Percentiles rank a stretch among this genome's conserved stretches.
Conservation (phyloP, 2,329 filamentous ascomycete genomes). For the Tolypocladium paradoxum region DNA sequence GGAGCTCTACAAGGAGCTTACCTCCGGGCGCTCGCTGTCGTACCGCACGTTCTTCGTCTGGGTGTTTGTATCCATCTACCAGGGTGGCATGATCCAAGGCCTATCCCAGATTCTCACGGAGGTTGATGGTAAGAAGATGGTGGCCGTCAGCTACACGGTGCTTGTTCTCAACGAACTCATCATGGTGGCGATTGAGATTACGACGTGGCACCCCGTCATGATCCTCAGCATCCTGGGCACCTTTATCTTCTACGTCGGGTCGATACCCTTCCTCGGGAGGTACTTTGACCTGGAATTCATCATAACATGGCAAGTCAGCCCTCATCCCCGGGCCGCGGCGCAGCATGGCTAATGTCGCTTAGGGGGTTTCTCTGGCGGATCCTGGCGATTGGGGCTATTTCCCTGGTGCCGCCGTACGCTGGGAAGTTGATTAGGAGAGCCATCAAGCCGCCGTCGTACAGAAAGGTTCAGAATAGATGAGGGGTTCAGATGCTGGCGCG, state of each 20-base stretch:
- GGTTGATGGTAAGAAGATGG: slow-evolving; percentile 64
- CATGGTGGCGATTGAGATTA: slow-evolving; percentile 95
- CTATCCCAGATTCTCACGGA: slow-evolving; percentile 79
- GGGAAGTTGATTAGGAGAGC: slow-evolving; percentile 76
- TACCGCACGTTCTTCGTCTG: slow-evolving; percentile 96
- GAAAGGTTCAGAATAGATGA: slow-evolving; percentile 73
- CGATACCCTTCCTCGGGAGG: slow-evolving; percentile 73
- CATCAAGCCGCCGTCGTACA: slow-evolving; percentile 85
- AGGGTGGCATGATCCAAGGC: slow-evolving; percentile 93
- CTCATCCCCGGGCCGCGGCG: too few relatives aligned
- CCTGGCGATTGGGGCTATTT: slow-evolving; percentile 65
- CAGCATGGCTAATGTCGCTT: background rate
- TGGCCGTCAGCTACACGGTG: slow-evolving; percentile 83
- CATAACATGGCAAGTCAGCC: slow-evolving; percentile 47
- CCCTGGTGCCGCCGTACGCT: slow-evolving; percentile 75
- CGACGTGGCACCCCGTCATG: slow-evolving; percentile 95
- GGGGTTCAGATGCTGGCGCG: background rate
- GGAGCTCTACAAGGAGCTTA: slow-evolving; percentile 96
- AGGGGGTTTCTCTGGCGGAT: slow-evolving; percentile 87
- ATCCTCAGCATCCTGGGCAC: slow-evolving; percentile 76
- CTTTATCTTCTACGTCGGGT: slow-evolving; percentile 66
- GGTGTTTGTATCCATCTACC: slow-evolving; percentile 91
- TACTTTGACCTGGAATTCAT: slow-evolving; percentile 84
- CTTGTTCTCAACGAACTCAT: slow-evolving; percentile 88
- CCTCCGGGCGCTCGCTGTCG: slow-evolving; percentile 71